phyloP scores from a whole-genome alignment of 768 basidiomycete species.

The Phlebiopsis gigantea region DNA sequence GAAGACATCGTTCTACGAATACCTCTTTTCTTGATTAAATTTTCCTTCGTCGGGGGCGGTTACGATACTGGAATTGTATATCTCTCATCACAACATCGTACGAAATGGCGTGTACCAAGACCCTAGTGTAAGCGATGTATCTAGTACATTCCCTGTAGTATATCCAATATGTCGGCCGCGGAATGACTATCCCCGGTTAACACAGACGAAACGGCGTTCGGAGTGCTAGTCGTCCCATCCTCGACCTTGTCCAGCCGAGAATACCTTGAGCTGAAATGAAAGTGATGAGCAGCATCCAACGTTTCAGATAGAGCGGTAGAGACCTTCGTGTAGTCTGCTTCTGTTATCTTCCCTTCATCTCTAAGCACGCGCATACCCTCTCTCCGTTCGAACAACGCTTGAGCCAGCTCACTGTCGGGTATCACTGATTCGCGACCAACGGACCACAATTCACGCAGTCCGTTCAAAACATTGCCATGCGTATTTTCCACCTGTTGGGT shows the following conservation, averaged over 20 bases:
- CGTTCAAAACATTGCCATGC: background rate
- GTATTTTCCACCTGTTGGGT: background rate
- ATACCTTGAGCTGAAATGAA: background rate
- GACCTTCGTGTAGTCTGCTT: background rate
- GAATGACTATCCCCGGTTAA: too few species aligned
- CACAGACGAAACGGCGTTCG: too few species aligned
- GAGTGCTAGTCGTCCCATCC: background rate
- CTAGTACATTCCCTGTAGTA: too few species aligned
- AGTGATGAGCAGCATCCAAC: background rate
- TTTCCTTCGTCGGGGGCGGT: too few species aligned
- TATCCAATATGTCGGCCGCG: too few species aligned
- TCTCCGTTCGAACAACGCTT: background rate
- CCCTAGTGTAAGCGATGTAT: too few species aligned
- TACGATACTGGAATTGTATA: too few species aligned
- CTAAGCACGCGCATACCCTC: background rate
- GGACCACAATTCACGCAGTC: background rate
- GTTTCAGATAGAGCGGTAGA: background rate
- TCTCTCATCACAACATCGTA: too few species aligned
- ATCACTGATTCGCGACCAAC: background rate
- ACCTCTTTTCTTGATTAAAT: slow-evolving; percentile 19
- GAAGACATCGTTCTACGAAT: slow-evolving; percentile 22
- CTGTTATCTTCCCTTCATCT: background rate
- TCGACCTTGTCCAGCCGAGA: background rate
- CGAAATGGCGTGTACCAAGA: too few species aligned
- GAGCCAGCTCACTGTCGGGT: background rate